Base-by-base conservation (phyloP, 108 stramenopile genomes). In the Chaetoceros tenuissimus region DNA sequence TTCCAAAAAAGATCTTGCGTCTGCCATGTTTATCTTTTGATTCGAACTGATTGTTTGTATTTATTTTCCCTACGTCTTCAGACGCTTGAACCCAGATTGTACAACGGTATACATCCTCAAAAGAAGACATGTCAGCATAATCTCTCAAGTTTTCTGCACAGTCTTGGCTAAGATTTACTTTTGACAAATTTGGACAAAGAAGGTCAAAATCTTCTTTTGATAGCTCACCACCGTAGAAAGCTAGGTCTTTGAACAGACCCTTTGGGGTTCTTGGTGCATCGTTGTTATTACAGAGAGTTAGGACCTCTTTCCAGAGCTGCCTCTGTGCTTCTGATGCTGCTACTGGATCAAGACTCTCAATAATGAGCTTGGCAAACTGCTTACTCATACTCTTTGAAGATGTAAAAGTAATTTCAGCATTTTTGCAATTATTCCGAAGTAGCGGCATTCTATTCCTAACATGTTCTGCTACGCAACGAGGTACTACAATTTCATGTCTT, bases 301-400 rank as follows among this genome's bases (percentile, higher is more conserved):
- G 57, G 20, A 92, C 28, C 48, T 73, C 75, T 16, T 57, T 78
- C 79, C 79, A 82, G 16, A 79, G 40, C 20, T 63, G 57, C 34
- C 67, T 71, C 48, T 67, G 66, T 1, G 76, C 75, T 2, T 2
- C 18, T 18, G 62, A 61, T 21, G 75, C 29, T 2, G 85, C 85
- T 18, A 79, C 66, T 20, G 53, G 56, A 24, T 86, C 53, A 3
- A 67, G 53, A 44, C 75, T 72, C 48, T 78, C 72, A 8, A 82
- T 26, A 13, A 63, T 28, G 16, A 82, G 29, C 25, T 84, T 87
- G 2, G 81, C 82, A 62, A 92, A 85, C 53, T 81, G 70, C 53
- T 92, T 92, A 29, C 79, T 80, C 66, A 84, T 85, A 47, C 79
- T 81, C 50, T 83, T 84, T 1, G 89, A 92, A 62, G 80, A 80